phyloP scores from a whole-genome alignment of 495 filamentous ascomycete species.

The Cetradonia linearis region DNA sequence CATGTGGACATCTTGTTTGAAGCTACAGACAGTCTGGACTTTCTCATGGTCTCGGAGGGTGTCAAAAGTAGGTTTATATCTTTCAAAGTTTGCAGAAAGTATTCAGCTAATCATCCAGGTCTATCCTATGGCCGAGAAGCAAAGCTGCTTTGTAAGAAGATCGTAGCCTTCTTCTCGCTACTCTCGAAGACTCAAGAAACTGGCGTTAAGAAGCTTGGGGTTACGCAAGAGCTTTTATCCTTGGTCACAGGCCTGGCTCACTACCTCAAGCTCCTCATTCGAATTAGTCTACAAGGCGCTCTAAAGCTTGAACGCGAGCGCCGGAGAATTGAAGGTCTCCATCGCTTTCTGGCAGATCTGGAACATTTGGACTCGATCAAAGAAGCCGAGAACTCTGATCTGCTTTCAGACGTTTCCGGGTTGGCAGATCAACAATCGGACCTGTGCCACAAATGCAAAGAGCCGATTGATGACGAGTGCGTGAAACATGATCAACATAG shows the following conservation, averaged over 20 bases:
- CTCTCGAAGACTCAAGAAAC: slow-evolving; percentile 89
- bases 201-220: slow-evolving; percentile 74
- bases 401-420: slow-evolving; percentile 58
- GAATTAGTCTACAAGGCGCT: slow-evolving; percentile 90
- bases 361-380: slow-evolving; percentile 60
- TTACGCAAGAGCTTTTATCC: slow-evolving; percentile 91
- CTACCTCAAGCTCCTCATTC: slow-evolving; percentile 94
- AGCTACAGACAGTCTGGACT: slow-evolving; percentile 76
- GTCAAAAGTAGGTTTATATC: slow-evolving; percentile 54
- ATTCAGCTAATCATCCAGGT: slow-evolving; percentile 38
- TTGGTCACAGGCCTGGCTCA: slow-evolving; percentile 95
- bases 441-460: slow-evolving; percentile 67
- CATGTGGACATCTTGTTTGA: slow-evolving; percentile 91
- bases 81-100: background rate
- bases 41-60: slow-evolving; percentile 53
- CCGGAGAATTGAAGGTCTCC: slow-evolving; percentile 59
- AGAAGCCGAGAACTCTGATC: slow-evolving; percentile 60
- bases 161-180: slow-evolving; percentile 93
- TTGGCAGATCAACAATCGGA: slow-evolving; percentile 73
- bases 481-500: slow-evolving; percentile 57
- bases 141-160: slow-evolving; percentile 97
- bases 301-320: slow-evolving; percentile 84
- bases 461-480: slow-evolving; percentile 91
- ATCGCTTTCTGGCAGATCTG: slow-evolving; percentile 71
- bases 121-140: slow-evolving; percentile 88